Base-by-base conservation (phyloP, 106 monocot species). In the Phalaenopsis aphrodite region DNA sequence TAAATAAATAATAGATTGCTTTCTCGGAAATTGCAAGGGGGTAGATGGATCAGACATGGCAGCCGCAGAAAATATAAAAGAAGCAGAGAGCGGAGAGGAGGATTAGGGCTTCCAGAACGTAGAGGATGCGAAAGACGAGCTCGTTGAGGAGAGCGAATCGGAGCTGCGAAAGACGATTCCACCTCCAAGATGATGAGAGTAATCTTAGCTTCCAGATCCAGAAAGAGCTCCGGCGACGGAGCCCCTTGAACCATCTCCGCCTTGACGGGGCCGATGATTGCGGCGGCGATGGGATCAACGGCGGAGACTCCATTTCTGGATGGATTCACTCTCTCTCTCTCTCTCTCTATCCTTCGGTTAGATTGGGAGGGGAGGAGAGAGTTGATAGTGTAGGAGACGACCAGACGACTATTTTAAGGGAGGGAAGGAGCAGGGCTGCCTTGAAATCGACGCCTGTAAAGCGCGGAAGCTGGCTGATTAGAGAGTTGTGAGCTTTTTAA, bases 71-170 rank as follows among this genome's bases (percentile, higher is more conserved):
- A 30, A 56, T 41, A 55, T 17, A 78, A 42, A 41, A 78, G 58
- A 78, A 64, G 8, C 58, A 78, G 42, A 78, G 9, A 55, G 16
- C n/a, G 58, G 78, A 55, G 61, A 78, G 42, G 38, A 78, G 61
- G 42, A 78, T 38, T 41, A 78, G 12, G 61, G 78, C 78, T n/a
- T 78, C 78, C 4, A 64, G 39, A n/a, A 78, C 78, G 42, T 78
- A 78, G 4, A 78, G 78, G 41, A 78, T 37, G 41, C 48, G 78
- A 37, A 78, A 78, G 58, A 42, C 38, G 41, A 78, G 56, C 5
- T 64, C 78, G n/a, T 78, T 19, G 10, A 41, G 5, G 19, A 41
- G 41, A n/a, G 18, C 17, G 18, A 18, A 30, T 19, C 77, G 77
- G 3, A 36, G 56, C 24, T 7, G 73, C 16, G 38, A 41, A 5